Evolutionary conservation across 1,139 yeast genomes (phyloP), one percentile per base, ranked within the genome.

Genomic region (Kluyveromyces sp.): DNA sequence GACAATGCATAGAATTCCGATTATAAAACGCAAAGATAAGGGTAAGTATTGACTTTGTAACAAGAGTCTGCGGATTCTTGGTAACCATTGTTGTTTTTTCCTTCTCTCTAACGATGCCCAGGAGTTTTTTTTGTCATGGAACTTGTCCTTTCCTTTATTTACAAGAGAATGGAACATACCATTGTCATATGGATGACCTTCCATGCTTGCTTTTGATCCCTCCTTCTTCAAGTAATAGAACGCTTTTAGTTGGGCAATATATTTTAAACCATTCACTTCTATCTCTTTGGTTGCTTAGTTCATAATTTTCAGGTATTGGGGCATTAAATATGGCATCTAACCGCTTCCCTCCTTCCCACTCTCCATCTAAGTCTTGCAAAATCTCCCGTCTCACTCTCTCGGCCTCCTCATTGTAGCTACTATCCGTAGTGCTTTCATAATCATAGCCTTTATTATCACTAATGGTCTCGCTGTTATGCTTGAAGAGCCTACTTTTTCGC

Each of bases 21-120:
- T 86, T 45, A 83, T 70, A 2, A 87, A 67, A 52, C 97, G 72
- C 53, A 90, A 73, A 15, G 85, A 73, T 44, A 92, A 70, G 1
- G 97, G 97, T 6, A 89, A 74, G 55, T 85, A 79, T 10, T 95
- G 94, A 61, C 85, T 87, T 54, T 80, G 79, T 47, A 87, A 73
- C 41, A 89, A 70, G 21, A 83, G 68, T 41, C 80, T 70, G 47
- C 71, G 71, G 25, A 87, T 58, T 29, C 76, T 72, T 2, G 94
- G 90, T 47, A 74, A 69, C 75, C 86, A 77, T 53, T 79, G 79
- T 43, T 78, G 79, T 50, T 83, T 70, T 54, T 81, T 81, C 50
- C 77, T 76, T 70, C 49, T 81, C 32, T 53, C 53, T n/a, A 56
- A 51, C 37, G 52, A 55, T 47, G 50, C 59, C 66, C 60, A 59